A percentile compares a stretch with the other conserved stretches of the same genome.
Conservation (phyloP, 2,329 filamentous ascomycete species). For the Leptographium galeiforme region DNA sequence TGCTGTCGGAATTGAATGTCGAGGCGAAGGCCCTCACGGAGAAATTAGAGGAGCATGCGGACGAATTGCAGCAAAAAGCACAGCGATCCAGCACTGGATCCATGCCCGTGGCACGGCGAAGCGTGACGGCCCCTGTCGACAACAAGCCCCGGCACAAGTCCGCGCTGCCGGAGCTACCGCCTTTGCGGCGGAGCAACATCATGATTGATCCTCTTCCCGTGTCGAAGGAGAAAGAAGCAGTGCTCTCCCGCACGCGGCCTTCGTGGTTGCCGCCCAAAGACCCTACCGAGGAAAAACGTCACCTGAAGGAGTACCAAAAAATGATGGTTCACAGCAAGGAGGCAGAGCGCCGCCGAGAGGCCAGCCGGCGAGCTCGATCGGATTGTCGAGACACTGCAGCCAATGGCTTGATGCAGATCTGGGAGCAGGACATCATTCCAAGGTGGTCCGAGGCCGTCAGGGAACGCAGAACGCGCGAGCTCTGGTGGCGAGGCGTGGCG, state of each 20-base stretch:
- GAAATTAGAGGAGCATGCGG: conserved; percentile 66
- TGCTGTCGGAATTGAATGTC: conserved; percentile 52
- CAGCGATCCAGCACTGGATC: conserved; percentile 23
- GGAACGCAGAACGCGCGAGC: conserved; percentile 55
- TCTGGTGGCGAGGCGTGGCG: conserved; percentile 73
- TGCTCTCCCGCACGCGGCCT: conserved; percentile 65
- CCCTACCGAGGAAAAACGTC: conserved; percentile 78
- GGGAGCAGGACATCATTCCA: conserved; percentile 65
- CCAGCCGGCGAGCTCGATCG: conserved; percentile 34
- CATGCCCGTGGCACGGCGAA: conserved; percentile 21
- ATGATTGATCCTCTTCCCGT: conserved; percentile 77
- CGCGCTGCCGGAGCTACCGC: conserved; percentile 55
- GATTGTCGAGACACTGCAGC: conserved; percentile 41
- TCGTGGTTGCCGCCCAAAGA: conserved; percentile 81
- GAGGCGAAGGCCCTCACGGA: conserved; percentile 66
- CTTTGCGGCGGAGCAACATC: conserved; percentile 58
- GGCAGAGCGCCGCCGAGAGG: conserved; percentile 46
- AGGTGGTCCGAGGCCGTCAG: conserved; percentile 61
- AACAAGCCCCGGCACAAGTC: conserved; percentile 46
- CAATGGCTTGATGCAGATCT: conserved; percentile 45
- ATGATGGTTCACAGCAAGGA: conserved; percentile 59
- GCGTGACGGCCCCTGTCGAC: conserved; percentile 19
- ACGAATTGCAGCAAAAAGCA: conserved; percentile 40
- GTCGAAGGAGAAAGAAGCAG: conserved; percentile 76
- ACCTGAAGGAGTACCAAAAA: conserved; percentile 72